phyloP scores from a whole-genome alignment of 2,329 filamentous ascomycete species.

The Alternaria triticina region DNA sequence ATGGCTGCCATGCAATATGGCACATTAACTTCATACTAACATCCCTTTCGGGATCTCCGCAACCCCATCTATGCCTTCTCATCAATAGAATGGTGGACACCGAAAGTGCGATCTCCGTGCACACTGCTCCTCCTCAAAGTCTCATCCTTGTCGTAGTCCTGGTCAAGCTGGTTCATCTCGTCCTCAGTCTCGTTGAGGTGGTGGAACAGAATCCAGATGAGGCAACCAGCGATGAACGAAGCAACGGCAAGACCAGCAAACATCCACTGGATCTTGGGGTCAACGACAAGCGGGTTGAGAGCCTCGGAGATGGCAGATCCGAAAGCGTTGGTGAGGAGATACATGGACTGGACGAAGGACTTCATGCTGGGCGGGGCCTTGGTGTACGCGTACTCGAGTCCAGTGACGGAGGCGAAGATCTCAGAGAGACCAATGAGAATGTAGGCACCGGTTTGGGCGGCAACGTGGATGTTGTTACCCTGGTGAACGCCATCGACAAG shows the following conservation, averaged over 20 bases:
- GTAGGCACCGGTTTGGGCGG: conserved; percentile 55
- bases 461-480: conserved; percentile 54
- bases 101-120: conserved; percentile 27
- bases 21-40: conserved; percentile 6
- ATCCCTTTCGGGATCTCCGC: background rate
- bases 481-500: conserved; percentile 36
- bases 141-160: conserved; percentile 42
- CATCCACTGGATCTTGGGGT: conserved; percentile 73
- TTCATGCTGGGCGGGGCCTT: conserved; percentile 57
- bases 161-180: conserved; percentile 45
- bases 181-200: conserved; percentile 48
- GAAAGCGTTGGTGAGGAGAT: conserved; percentile 66
- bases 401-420: conserved; percentile 57
- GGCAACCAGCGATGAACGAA: conserved; percentile 38
- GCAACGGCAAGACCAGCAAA: conserved; percentile 43
- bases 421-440: conserved; percentile 56
- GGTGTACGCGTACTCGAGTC: conserved; percentile 57
- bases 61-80: conserved; percentile 16
- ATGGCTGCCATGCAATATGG: background rate
- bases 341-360: conserved; percentile 60
- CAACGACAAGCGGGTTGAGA: conserved; percentile 64
- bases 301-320: conserved; percentile 68
- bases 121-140: conserved; percentile 35
- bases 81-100: conserved; percentile 21
- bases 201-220: conserved; percentile 49